Percentiles rank a stretch among this genome's conserved stretches.
These are phyloP conservation scores for Cenchrus americanus DNA, from an alignment of 176 grass and related monocot species.

Conservation along the genomic window DNA sequence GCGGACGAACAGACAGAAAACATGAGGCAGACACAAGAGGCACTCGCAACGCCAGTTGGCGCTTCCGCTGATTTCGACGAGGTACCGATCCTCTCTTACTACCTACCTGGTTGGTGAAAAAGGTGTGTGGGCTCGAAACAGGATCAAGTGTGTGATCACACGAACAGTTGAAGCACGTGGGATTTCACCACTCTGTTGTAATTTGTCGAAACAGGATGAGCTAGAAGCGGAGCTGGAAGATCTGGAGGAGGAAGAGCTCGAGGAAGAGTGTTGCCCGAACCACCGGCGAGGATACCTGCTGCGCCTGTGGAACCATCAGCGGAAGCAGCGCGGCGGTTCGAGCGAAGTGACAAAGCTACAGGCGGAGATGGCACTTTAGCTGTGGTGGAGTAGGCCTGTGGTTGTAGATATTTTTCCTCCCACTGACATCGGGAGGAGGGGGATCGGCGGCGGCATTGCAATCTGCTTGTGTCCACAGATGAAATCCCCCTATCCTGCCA, in stretches of 20 bases:
- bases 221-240: conserved; percentile 71
- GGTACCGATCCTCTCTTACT: conserved; percentile 30
- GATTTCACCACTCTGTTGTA: no score
- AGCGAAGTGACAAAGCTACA: conserved; percentile 53
- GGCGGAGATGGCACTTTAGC: conserved; percentile 63
- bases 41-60: conserved; percentile 49
- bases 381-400: background rate
- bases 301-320: background rate
- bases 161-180: no score
- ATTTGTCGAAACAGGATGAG: conserved; percentile 43
- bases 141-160: no score
- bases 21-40: conserved; percentile 71
- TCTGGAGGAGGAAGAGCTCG: conserved; percentile 56
- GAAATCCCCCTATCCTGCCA: background rate
- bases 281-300: background rate
- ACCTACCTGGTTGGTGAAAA: background rate
- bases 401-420: background rate
- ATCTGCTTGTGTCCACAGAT: background rate
- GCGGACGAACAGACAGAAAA: conserved; percentile 55
- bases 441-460: background rate
- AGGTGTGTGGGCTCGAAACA: background rate
- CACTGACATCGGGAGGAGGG: background rate
- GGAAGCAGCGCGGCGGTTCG: conserved; percentile 31
- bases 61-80: conserved; percentile 69
- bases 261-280: conserved; percentile 52